Evolutionary conservation across 257 asterid genomes (phyloP).

Genomic region (Cruciata laevipes): DNA sequence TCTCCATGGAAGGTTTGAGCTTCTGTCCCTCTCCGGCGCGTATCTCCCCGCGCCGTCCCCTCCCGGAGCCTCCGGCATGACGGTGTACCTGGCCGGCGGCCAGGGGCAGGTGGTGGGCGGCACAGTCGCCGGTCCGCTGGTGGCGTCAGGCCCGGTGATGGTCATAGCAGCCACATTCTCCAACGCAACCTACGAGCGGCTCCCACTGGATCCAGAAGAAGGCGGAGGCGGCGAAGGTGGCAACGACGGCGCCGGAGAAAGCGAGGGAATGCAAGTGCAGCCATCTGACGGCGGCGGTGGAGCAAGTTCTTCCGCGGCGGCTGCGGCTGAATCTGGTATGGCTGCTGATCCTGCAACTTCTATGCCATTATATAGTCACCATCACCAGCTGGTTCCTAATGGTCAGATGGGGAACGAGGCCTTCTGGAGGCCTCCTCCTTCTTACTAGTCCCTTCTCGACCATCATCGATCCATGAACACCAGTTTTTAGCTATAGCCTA

Average conservation of each 20-base stretch:
- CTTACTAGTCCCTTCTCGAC: slow-evolving; percentile 8
- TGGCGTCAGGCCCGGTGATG: slow-evolving; percentile 80
- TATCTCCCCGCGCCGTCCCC: slow-evolving; percentile 61
- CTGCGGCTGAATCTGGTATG: slow-evolving; percentile 21
- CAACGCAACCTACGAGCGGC: slow-evolving; percentile 61
- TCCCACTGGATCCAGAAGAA: slow-evolving; percentile 54
- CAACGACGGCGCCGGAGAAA: slow-evolving; percentile 22
- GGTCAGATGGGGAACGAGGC: slow-evolving; percentile 52
- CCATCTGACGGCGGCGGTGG: slow-evolving; percentile 13
- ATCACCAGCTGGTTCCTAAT: slow-evolving; percentile 27
- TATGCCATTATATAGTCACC: slow-evolving; percentile 25
- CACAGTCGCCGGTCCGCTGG: slow-evolving; percentile 46
- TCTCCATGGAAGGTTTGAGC: slow-evolving; percentile 65
- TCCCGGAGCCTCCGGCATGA: slow-evolving; percentile 49
- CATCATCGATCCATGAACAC: neutral
- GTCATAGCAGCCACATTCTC: slow-evolving; percentile 69
- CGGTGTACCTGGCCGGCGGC: slow-evolving; percentile 66
- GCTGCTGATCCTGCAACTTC: slow-evolving; percentile 28
- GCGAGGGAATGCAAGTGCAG: slow-evolving; percentile 25
- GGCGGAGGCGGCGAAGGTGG: neutral
- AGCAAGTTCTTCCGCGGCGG: neutral
- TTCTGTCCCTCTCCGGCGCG: slow-evolving; percentile 62
- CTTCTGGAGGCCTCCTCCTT: slow-evolving; percentile 61
- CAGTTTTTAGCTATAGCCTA: slow-evolving; percentile 17
- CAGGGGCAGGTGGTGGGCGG: slow-evolving; percentile 88